Conservation (phyloP, 2,329 filamentous ascomycete genomes). For the Ophidiomyces ophidiicola region DNA sequence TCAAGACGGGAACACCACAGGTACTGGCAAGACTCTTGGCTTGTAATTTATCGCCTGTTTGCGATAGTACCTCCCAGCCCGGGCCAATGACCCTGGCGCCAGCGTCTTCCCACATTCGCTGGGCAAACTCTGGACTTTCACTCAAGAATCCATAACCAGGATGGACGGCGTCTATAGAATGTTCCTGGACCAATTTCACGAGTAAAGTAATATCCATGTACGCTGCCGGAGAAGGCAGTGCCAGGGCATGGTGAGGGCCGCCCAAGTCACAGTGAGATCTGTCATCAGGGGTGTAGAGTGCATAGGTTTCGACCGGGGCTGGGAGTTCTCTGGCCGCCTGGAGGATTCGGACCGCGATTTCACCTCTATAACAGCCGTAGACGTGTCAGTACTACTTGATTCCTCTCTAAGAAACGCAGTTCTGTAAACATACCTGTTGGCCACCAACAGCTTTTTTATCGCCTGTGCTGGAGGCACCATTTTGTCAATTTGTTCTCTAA, state of each 20-base stretch:
- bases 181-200: conserved; percentile 36
- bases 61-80: conserved; percentile 44
- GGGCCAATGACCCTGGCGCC: conserved; percentile 43
- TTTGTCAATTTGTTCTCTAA: background rate
- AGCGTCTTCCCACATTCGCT: conserved; percentile 39
- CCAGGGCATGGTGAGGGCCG: conserved; percentile 38
- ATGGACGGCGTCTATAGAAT: conserved; percentile 45
- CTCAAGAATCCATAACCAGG: conserved; percentile 53
- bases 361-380: conserved; percentile 38
- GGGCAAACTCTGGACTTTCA: conserved; percentile 42
- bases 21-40: conserved; percentile 41
- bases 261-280: conserved; percentile 42
- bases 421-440: conserved; percentile 37
- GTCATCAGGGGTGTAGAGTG: conserved; percentile 45
- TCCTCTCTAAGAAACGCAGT: too few relatives aligned
- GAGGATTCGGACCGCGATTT: conserved; percentile 52
- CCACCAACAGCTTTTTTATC: conserved; percentile 42
- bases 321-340: conserved; percentile 47
- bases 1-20: conserved; percentile 42
- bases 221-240: conserved; percentile 39
- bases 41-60: conserved; percentile 46
- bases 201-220: conserved; percentile 44
- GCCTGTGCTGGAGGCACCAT: conserved; percentile 23
- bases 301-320: conserved; percentile 40
- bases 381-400: conserved; percentile 6